Base-by-base conservation (phyloP, 371 early-diverging fungal species). In the Mucor indicus region DNA sequence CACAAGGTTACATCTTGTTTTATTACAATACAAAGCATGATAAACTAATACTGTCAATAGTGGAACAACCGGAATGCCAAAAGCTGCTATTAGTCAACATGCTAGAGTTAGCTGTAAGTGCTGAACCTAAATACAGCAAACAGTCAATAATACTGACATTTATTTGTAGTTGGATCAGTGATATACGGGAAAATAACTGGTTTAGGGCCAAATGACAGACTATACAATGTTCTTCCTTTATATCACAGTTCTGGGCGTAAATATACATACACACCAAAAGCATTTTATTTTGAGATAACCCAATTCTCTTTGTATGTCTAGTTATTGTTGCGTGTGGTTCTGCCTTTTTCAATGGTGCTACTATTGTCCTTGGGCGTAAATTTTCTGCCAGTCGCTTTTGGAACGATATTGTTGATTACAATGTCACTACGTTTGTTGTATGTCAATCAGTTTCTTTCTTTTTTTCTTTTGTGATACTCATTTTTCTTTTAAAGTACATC, bases 231-330 rank as follows among this genome's bases (percentile, higher is more conserved):
- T 13, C 43, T 78, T 21, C 79, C 79, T 4, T 57, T 79, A 19
- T 79, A 74, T 33, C 79, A 79, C 44, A 72, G 75, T 38, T 72
- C 75, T 9, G 79, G 70, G 32, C 36, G 67, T 73, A 73, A 56
- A n/a, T 1, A 25, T 25, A 19, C 17, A 3, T 13, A 15, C 6
- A 13, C 11, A 30, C 9, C 1, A 44, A 17, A 19, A 2, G 9
- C n/a, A 25, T 4, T 21, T 27, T 12, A n/a, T n/a, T n/a, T n/a
- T n/a, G n/a, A n/a, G n/a, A n/a, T n/a, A n/a, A n/a, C n/a, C n/a
- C n/a, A n/a, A n/a, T n/a, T n/a, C n/a, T n/a, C n/a, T n/a, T n/a
- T n/a, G n/a, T n/a, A n/a, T n/a, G n/a, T 4, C 0, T 55, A 68
- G 69, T 68, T 20, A 63, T 78, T 38, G 66, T 76, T 5, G 40